Percentiles rank a stretch among this genome's conserved stretches.
Evolutionary conservation across 345 rosid species (phyloP).

Genomic region (Linum usitatissimum): DNA sequence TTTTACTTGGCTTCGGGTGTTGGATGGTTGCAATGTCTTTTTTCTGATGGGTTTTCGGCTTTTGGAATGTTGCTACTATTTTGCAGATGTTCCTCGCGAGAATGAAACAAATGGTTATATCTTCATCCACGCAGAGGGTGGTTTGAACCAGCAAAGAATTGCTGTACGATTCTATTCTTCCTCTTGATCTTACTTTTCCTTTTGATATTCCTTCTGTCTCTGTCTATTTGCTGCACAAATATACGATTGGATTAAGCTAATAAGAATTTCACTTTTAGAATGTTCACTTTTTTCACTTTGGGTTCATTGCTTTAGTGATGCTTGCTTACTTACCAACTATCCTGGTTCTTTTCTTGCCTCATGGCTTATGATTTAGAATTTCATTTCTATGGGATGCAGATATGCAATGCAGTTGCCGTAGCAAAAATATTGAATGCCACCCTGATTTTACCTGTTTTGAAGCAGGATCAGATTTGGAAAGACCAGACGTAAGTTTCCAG

Average conservation of each 20-base stretch:
- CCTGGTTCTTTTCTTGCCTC: not conserved
- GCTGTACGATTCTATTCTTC: constrained; percentile 53
- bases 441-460: constrained; percentile 88
- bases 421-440: constrained; percentile 99
- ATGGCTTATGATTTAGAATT: not conserved
- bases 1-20: not conserved
- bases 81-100: constrained; percentile 79
- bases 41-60: too few species aligned
- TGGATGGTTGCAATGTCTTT: too few species aligned
- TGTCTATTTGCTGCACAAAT: not conserved
- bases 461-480: constrained; percentile 99
- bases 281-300: not conserved
- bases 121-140: constrained; percentile 98
- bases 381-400: constrained; percentile 33
- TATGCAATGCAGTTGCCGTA: constrained; percentile 99
- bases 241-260: not conserved
- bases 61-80: constrained; percentile 8
- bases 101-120: constrained; percentile 94
- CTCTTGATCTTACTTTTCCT: not conserved
- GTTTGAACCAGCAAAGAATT: constrained; percentile 96
- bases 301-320: not conserved
- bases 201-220: not conserved
- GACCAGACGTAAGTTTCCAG: constrained; percentile 71
- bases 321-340: too few species aligned
- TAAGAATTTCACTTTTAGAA: not conserved